These are phyloP conservation scores for Infundibulicybe gibba DNA, from an alignment of 768 basidiomycete genomes.

Conservation along the genomic window DNA sequence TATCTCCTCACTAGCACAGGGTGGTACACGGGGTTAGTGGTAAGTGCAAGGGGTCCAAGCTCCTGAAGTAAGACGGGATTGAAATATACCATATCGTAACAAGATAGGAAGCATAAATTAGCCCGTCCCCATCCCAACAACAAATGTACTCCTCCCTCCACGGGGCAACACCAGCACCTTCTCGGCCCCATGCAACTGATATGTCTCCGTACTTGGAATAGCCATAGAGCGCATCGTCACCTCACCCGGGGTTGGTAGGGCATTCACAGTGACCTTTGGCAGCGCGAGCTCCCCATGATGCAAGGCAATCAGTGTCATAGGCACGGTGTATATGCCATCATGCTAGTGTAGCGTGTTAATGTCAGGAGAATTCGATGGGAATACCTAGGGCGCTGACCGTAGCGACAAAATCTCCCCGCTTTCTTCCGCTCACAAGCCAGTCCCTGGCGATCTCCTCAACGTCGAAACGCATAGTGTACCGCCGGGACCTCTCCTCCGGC, in stretches of 20 bases:
- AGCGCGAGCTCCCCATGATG: slow-evolving; percentile 79
- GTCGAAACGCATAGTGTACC: slow-evolving; percentile 71
- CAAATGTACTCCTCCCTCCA: slow-evolving; percentile 77
- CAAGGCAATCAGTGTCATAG: slow-evolving; percentile 80
- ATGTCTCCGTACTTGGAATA: slow-evolving; percentile 69
- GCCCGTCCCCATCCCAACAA: slow-evolving; percentile 65
- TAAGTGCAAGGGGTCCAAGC: too few species aligned
- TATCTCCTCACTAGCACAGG: too few species aligned
- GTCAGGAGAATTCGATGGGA: background rate
- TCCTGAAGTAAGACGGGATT: too few species aligned
- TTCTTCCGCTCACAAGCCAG: slow-evolving; percentile 88
- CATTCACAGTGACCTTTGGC: slow-evolving; percentile 67
- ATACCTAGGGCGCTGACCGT: slow-evolving; percentile 39
- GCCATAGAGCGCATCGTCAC: slow-evolving; percentile 55
- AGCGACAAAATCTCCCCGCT: slow-evolving; percentile 79
- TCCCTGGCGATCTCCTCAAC: slow-evolving; percentile 77
- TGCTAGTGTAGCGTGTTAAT: slow-evolving; percentile 40
- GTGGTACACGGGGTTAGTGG: too few species aligned
- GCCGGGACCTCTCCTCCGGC: slow-evolving; percentile 31
- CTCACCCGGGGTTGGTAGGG: slow-evolving; percentile 50
- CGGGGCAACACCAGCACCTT: slow-evolving; percentile 79
- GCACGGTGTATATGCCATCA: slow-evolving; percentile 50
- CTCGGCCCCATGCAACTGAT: slow-evolving; percentile 84
- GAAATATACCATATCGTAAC: background rate
- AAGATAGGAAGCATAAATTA: slow-evolving; percentile 4